Percentiles rank a stretch among this genome's conserved stretches.
phyloP scores from a whole-genome alignment of 768 basidiomycete genomes.

The Podaxis sp. region DNA sequence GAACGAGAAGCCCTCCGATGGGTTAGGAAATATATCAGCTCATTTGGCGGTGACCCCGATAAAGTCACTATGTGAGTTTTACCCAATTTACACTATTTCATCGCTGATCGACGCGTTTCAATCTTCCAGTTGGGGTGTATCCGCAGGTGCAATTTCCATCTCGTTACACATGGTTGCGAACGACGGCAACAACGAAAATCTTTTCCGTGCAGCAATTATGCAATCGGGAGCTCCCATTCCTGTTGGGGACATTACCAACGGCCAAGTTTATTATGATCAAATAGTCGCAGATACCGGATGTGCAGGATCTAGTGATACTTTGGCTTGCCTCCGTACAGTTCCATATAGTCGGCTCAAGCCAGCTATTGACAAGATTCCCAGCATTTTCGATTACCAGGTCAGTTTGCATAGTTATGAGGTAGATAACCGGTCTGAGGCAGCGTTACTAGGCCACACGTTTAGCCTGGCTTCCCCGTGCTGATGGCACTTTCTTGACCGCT shows the following conservation, averaged over 20 bases:
- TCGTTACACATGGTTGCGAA: slow-evolving; percentile 11
- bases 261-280: slow-evolving; percentile 45
- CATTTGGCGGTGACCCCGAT: slow-evolving; percentile 61
- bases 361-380: slow-evolving; percentile 39
- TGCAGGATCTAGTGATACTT: slow-evolving; percentile 33
- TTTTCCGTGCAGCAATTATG: slow-evolving; percentile 15
- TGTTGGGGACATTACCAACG: slow-evolving; percentile 38
- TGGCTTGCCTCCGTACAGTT: slow-evolving; percentile 39
- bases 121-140: slow-evolving; percentile 11
- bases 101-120: not conserved
- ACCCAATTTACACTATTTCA: not conserved
- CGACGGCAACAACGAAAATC: not conserved
- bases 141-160: slow-evolving; percentile 16
- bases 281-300: slow-evolving; percentile 34
- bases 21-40: slow-evolving; percentile 60
- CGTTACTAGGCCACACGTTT: slow-evolving; percentile 38
- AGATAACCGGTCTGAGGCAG: slow-evolving; percentile 10
- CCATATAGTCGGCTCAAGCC: slow-evolving; percentile 34
- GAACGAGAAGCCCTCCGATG: slow-evolving; percentile 55
- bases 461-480: slow-evolving; percentile 49
- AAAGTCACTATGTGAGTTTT: slow-evolving; percentile 48
- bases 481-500: slow-evolving; percentile 47
- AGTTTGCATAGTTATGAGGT: not conserved
- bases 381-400: slow-evolving; percentile 39
- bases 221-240: slow-evolving; percentile 44